Conservation (phyloP, 192 early-diverging fungal species). For the Coemansia sp. region DNA sequence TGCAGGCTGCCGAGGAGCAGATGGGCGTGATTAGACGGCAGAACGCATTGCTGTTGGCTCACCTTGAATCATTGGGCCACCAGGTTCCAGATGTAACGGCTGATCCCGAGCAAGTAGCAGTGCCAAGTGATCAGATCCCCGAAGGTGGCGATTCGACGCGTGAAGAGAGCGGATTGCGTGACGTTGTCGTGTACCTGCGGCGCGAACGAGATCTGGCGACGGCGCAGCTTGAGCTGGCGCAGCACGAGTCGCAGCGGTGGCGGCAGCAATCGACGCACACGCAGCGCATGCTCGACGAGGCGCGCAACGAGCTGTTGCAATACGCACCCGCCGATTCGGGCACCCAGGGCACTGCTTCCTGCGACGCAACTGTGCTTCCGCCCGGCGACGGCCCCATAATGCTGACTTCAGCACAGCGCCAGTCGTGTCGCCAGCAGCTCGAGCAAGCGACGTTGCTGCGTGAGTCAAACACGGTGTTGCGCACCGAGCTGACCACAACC, state of each 20-base stretch:
- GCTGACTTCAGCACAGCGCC: constrained; percentile 57
- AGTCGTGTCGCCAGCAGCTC: constrained; percentile 66
- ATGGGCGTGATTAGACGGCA: constrained; percentile 62
- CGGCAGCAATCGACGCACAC: constrained; percentile 63
- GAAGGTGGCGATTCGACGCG: background rate
- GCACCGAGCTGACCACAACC: constrained; percentile 55
- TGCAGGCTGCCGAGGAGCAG: constrained; percentile 52
- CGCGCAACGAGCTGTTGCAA: constrained; percentile 56
- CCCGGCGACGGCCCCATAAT: constrained; percentile 42
- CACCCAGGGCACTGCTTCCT: constrained; percentile 4
- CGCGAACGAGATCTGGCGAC: constrained; percentile 73
- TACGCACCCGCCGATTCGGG: constrained; percentile 33
- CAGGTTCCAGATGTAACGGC: constrained; percentile 37
- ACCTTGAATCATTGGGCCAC: constrained; percentile 65
- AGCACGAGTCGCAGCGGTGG: constrained; percentile 68
- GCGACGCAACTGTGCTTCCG: background rate
- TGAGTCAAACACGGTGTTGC: constrained; percentile 76
- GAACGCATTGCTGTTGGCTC: constrained; percentile 71
- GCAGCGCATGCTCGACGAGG: constrained; percentile 68
- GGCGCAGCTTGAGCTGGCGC: constrained; percentile 64
- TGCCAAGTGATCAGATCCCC: background rate
- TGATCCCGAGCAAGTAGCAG: constrained; percentile 33
- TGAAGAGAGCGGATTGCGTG: constrained; percentile 49
- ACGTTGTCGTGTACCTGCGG: constrained; percentile 67
- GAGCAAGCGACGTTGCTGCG: constrained; percentile 67